Conservation (phyloP, 202 grass and related monocot genomes). For the Brachypodium distachyon region DNA sequence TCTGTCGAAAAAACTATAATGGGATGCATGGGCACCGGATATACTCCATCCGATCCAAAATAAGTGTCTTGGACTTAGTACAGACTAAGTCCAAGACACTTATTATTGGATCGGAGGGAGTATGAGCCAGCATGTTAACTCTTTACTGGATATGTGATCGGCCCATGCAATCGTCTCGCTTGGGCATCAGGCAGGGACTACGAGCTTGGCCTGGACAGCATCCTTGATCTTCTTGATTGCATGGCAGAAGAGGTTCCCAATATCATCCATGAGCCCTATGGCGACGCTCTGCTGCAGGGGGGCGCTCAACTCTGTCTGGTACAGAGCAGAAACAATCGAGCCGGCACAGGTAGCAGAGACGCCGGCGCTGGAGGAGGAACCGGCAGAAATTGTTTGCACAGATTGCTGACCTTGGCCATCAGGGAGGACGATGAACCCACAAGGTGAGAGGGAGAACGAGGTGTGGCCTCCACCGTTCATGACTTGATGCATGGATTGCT, state of each 20-base stretch:
- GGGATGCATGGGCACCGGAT: no score
- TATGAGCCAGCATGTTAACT: no score
- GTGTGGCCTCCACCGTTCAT: constrained; percentile 25
- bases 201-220: neutral
- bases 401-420: constrained; percentile 6
- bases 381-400: neutral
- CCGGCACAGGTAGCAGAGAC: neutral
- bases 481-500: constrained; percentile 27
- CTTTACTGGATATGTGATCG: no score
- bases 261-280: constrained; percentile 1
- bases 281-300: neutral
- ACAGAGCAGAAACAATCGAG: constrained; percentile 35
- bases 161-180: no score
- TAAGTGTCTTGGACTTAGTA: no score
- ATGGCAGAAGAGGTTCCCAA: constrained; percentile 28
- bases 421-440: constrained; percentile 54
- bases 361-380: neutral
- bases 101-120: no score
- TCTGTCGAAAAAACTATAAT: no score
- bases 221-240: constrained; percentile 46
- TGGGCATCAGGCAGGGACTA: neutral
- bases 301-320: constrained; percentile 19
- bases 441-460: constrained; percentile 37
- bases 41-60: no score
- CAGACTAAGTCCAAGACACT: no score